Base-by-base conservation (phyloP, 306 rosid species). In the Prunus mongolica region DNA sequence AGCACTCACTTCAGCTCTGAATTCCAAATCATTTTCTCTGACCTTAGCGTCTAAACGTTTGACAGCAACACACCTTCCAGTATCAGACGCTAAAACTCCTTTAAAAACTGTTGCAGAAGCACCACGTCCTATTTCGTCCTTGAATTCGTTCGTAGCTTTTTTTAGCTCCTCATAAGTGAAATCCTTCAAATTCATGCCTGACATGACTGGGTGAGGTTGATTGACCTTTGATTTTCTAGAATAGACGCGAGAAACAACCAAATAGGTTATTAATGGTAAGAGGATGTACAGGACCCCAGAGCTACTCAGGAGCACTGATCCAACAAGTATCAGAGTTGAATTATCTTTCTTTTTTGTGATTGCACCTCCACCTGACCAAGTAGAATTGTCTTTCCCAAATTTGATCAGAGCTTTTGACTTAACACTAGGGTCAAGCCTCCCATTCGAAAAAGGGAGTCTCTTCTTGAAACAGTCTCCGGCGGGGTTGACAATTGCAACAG, bases 21-120 rank as follows among this genome's bases (percentile, higher is more conserved):
- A 83, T 44, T 86, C 84, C 22, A 61, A n/a, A 8, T 82, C 92
- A n/a, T 80, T 83, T 56, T 84, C 88, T 28, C 54, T 55, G 30
- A 75, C 46, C 16, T 54, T 27, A 27, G 71, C 82, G 1, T 84
- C 87, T 8, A 88, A 62, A 55, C 74, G 80, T 32, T 88, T 88
- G 5, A 88, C 86, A 9, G 89, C 91, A 11, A 85, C 81, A 13
- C 61, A 69, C 2, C 49, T 27, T 3, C 56, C 20, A 15, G 20
- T n/a, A 34, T 50, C 54, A 3, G 49, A 76, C 16, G 52, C 16
- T n/a, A 82, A 19, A 12, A 67, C 52, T 19, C 85, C 85, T 72
- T 77, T 82, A 13, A 71, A 81, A 22, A 81, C 84, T 10, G 71
- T 81, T 44, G 66, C 78, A 38, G 45, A 76, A 19, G 78, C 58